Evolutionary conservation across 1,284 basidiomycete species (phyloP), one percentile per base, ranked within the genome.

Genomic region (Rhizoctonia solani): DNA sequence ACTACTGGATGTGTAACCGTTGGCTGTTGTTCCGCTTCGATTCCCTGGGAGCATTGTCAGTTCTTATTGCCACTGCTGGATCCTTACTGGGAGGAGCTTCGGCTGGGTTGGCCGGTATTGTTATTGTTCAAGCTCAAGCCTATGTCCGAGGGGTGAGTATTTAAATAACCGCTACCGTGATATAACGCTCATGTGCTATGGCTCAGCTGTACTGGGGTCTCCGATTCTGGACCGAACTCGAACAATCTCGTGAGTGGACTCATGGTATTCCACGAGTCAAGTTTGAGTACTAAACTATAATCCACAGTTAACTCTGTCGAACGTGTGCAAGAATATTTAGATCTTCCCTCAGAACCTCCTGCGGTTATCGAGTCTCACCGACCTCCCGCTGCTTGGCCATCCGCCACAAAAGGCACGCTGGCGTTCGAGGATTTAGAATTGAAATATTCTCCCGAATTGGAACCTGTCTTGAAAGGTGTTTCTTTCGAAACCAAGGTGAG

Each of bases 371-470:
- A 58, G 41, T 67, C 66, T 1, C 30, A 55, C n/a, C 30, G 50
- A 56, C 50, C 53, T 19, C 63, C 63, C 23, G 63, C 63, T 14
- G 53, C 27, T n/a, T 66, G 63, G 63, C 63, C 63, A 11, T 54
- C 63, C 9, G 19, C n/a, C n/a, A 37, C 66, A 2, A 59, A 46
- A 11, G 32, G 41, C 34, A 23, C 23, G 13, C 25, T 66, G 21
- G 63, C 30, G 8, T 16, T 66, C 16, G 50, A 66, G 25, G 44
- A 59, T 21, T 29, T 67, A 6, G 42, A 25, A n/a, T 21, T 59
- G n/a, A 47, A 52, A 27, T 67, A 67, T 27, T n/a, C 66, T 6
- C 37, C 54, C n/a, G 66, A 67, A 5, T 14, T 56, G 42, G 47
- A 50, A 5, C 54, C 53, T 3, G 66, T 67, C 11, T 50, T 67